phyloP scores from a whole-genome alignment of 208 protist species.

The Leishmania arabica region DNA sequence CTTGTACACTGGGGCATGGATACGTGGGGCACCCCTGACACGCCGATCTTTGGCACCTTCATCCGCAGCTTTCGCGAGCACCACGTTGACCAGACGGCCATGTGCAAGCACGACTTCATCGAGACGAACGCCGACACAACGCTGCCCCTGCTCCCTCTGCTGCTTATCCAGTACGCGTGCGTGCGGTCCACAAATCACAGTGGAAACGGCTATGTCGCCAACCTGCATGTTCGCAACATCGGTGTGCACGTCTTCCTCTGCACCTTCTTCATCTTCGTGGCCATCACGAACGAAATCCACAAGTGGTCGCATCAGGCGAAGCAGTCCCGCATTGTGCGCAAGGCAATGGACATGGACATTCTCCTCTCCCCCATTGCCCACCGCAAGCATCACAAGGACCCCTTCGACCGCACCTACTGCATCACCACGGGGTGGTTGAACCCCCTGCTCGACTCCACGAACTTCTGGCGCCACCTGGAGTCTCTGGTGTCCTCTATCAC shows the following conservation, averaged over 20 bases:
- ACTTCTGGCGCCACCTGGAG: constrained; percentile 92
- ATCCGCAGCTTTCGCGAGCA: constrained; percentile 96
- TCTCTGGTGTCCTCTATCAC: constrained; percentile 76
- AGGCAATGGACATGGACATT: constrained; percentile 73
- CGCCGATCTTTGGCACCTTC: constrained; percentile 90
- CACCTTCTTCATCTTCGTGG: constrained; percentile 79
- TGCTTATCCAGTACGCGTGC: constrained; percentile 57
- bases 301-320: constrained; percentile 93
- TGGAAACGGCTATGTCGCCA: constrained; percentile 53
- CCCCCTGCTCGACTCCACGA: constrained; percentile 74
- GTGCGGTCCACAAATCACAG: constrained; percentile 39
- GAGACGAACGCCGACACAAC: constrained; percentile 96
- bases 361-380: constrained; percentile 87
- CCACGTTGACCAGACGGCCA: constrained; percentile 91
- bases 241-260: constrained; percentile 73
- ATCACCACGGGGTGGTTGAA: constrained; percentile 97
- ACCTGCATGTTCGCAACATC: constrained; percentile 63
- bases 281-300: constrained; percentile 94
- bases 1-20: constrained; percentile 94
- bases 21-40: constrained; percentile 93
- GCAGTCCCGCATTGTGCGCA: constrained; percentile 55
- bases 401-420: constrained; percentile 93
- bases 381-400: constrained; percentile 91
- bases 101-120: constrained; percentile 94
- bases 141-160: constrained; percentile 80